Conservation (phyloP, 1,139 yeast species). For the Schizosaccharomyces versatilis region DNA sequence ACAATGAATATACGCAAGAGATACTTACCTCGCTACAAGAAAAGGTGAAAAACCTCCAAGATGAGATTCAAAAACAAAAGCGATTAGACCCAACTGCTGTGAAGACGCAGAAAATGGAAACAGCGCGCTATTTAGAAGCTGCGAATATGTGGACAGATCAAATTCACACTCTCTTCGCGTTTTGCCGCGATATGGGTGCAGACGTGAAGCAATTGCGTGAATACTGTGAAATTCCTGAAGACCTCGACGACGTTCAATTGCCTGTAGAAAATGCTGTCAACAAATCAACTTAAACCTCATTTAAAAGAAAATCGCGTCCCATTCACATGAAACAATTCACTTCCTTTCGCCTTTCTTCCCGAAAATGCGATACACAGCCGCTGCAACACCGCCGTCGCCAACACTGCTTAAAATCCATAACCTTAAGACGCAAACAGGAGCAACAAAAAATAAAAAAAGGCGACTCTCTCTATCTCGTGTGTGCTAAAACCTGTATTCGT, state of each 20-base stretch:
- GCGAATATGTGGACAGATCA: constrained; percentile 1
- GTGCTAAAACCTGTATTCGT: too few species aligned
- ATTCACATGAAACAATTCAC: too few species aligned
- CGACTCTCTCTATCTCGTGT: too few species aligned
- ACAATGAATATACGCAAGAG: background rate
- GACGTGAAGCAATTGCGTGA: background rate
- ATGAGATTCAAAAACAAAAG: background rate
- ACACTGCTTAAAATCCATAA: too few species aligned
- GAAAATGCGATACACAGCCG: too few species aligned
- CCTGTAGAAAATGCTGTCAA: background rate
- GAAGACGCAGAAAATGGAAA: background rate
- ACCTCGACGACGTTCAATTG: background rate
- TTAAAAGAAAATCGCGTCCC: too few species aligned
- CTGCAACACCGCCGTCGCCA: too few species aligned
- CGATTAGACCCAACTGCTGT: background rate
- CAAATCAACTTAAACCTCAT: too few species aligned
- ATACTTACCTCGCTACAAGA: background rate
- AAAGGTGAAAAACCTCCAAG: background rate
- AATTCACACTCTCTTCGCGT: background rate
- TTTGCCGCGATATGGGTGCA: constrained; percentile 1
- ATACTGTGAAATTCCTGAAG: background rate
- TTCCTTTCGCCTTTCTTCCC: too few species aligned
- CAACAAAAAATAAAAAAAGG: too few species aligned
- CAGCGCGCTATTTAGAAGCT: background rate
- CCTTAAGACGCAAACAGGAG: too few species aligned